phyloP scores from a whole-genome alignment of 805 yeast species.

The Suhomyces sp. region DNA sequence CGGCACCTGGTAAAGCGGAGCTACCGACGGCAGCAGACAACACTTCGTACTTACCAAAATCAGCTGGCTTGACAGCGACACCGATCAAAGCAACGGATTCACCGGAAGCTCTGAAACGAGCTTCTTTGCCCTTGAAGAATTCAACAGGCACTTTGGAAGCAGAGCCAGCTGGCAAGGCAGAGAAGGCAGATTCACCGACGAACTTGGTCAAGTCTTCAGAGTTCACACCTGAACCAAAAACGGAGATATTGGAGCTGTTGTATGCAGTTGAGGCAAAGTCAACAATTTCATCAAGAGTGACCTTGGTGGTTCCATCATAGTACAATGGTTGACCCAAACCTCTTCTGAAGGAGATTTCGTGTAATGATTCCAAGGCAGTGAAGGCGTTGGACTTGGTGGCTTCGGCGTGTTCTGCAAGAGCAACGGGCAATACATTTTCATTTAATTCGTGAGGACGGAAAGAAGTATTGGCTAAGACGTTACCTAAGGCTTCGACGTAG shows the following conservation, averaged over 20 bases:
- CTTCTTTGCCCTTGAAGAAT: slow-evolving; percentile 62
- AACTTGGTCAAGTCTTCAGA: slow-evolving; percentile 68
- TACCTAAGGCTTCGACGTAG: slow-evolving; percentile 82
- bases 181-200: slow-evolving; percentile 63
- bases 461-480: slow-evolving; percentile 64
- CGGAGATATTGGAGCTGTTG: slow-evolving; percentile 66
- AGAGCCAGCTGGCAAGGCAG: slow-evolving; percentile 62
- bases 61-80: slow-evolving; percentile 66
- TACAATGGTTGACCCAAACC: slow-evolving; percentile 85
- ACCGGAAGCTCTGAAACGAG: slow-evolving; percentile 64
- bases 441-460: slow-evolving; percentile 80
- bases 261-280: slow-evolving; percentile 65
- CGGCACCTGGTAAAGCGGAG: slow-evolving; percentile 55
- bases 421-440: slow-evolving; percentile 82
- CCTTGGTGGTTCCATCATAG: slow-evolving; percentile 62
- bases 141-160: slow-evolving; percentile 40
- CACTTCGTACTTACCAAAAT: slow-evolving; percentile 66
- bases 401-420: slow-evolving; percentile 58
- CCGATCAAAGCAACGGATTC: slow-evolving; percentile 76
- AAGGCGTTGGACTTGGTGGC: slow-evolving; percentile 52
- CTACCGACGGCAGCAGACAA: slow-evolving; percentile 68
- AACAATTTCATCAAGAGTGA: slow-evolving; percentile 62
- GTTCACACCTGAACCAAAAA: slow-evolving; percentile 72
- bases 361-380: slow-evolving; percentile 75
- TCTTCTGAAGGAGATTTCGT: slow-evolving; percentile 75